Conservation (phyloP, 148 eudicot species). For the Talinum fruticosum region DNA sequence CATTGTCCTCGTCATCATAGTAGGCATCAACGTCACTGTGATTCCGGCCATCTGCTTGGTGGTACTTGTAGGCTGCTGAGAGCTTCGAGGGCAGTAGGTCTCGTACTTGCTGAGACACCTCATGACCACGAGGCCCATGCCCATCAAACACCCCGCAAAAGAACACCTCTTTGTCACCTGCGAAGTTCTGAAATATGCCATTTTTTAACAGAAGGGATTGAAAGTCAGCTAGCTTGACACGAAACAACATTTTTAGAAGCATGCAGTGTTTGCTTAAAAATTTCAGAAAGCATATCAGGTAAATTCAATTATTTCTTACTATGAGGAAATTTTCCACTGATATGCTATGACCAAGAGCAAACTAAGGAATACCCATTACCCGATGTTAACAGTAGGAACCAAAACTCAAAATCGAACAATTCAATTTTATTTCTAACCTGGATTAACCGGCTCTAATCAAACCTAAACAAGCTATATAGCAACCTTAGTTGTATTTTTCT, state of each 20-base stretch:
- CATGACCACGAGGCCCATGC: conserved; percentile 86
- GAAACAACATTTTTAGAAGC: not conserved
- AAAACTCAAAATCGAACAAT: too few relatives aligned
- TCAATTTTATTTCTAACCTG: too few relatives aligned
- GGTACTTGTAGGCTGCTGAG: conserved; percentile 30
- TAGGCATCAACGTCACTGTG: conserved; percentile 22
- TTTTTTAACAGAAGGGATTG: not conserved
- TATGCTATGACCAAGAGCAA: not conserved
- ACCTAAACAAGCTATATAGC: not conserved
- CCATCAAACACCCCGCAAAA: conserved; percentile 90
- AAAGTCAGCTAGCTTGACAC: not conserved
- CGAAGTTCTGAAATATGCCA: conserved; percentile 46
- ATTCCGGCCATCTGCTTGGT: conserved; percentile 23
- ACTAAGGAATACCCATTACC: not conserved
- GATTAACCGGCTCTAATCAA: too few relatives aligned
- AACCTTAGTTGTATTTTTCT: too few relatives aligned
- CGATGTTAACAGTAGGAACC: not conserved
- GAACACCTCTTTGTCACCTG: conserved; percentile 53
- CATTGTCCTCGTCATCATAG: conserved; percentile 14
- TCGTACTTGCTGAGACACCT: conserved; percentile 59
- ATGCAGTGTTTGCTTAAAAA: not conserved
- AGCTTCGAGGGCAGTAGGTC: conserved; percentile 55
- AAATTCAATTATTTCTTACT: not conserved
- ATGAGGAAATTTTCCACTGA: not conserved
- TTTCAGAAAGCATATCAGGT: not conserved